Conservation (phyloP, 2,329 filamentous ascomycete species). For the Microcyclospora pomicola region DNA sequence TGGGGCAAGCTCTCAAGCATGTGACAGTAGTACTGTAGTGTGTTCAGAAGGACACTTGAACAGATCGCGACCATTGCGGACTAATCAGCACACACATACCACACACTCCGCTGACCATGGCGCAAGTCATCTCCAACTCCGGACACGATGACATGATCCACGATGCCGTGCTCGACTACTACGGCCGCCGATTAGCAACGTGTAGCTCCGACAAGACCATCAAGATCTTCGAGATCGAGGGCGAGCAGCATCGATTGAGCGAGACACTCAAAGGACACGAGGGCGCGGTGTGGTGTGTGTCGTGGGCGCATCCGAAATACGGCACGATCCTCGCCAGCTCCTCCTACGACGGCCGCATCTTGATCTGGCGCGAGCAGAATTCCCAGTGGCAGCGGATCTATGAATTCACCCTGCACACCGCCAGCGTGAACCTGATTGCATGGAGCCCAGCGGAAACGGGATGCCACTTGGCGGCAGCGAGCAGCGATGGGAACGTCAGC, state of each 20-base stretch:
- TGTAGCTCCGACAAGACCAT: slow-evolving; percentile 97
- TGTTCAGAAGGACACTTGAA: background rate
- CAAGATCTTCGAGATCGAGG: slow-evolving; percentile 98
- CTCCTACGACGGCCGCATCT: slow-evolving; percentile 92
- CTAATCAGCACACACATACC: slow-evolving; percentile 1
- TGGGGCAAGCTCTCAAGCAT: no score
- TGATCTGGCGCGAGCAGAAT: slow-evolving; percentile 88
- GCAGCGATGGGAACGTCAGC: slow-evolving; percentile 81
- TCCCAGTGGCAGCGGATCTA: slow-evolving; percentile 60
- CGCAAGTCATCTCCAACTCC: slow-evolving; percentile 70
- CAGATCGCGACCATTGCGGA: background rate
- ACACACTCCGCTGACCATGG: slow-evolving; percentile 29
- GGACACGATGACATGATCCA: slow-evolving; percentile 99
- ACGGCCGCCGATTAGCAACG: slow-evolving; percentile 86
- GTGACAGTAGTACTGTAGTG: no score
- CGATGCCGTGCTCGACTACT: slow-evolving; percentile 97
- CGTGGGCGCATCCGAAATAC: slow-evolving; percentile 97
- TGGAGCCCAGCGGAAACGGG: slow-evolving; percentile 97
- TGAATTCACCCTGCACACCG: slow-evolving; percentile 86
- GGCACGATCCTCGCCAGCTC: slow-evolving; percentile 94
- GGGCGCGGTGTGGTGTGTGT: slow-evolving; percentile 92
- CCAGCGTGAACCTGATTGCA: slow-evolving; percentile 88
- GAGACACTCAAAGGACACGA: slow-evolving; percentile 49
- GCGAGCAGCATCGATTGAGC: slow-evolving; percentile 49
- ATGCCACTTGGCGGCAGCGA: slow-evolving; percentile 87